A percentile compares a stretch with the other conserved stretches of the same genome.
Evolutionary conservation across 1,284 basidiomycete genomes (phyloP).

Genomic region (Paramarasmius palmivorus): DNA sequence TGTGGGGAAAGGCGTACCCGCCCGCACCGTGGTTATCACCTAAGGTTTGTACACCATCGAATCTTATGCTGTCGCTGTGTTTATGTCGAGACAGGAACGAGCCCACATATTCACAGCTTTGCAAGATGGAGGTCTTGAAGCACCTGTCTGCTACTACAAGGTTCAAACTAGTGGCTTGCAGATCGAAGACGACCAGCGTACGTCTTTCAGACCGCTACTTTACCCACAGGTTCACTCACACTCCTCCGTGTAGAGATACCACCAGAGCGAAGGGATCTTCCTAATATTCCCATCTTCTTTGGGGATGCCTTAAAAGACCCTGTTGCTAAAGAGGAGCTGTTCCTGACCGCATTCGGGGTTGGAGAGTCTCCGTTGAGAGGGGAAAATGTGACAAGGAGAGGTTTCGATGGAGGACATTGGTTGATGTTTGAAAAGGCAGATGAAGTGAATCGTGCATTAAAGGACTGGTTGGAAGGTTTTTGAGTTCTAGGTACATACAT

Average conservation of each 20-base stretch:
- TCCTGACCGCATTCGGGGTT: not conserved
- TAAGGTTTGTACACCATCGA: not conserved
- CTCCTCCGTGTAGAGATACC: not conserved
- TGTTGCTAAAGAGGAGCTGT: constrained; percentile 18
- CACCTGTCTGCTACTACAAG: constrained; percentile 26
- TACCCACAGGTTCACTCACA: not conserved
- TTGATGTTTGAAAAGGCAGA: too few relatives aligned
- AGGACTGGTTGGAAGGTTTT: too few relatives aligned
- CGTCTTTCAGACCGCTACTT: not conserved
- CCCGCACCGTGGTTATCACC: not conserved
- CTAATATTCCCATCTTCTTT: constrained; percentile 24
- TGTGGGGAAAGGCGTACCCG: not conserved
- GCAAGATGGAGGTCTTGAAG: constrained; percentile 19
- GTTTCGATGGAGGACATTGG: too few relatives aligned
- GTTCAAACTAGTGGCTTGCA: constrained; percentile 8
- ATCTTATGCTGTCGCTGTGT: not conserved
- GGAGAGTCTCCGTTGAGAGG: not conserved
- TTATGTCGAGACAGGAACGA: not conserved
- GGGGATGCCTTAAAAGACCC: constrained; percentile 23
- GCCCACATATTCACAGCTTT: constrained; percentile 17
- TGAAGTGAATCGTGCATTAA: too few relatives aligned
- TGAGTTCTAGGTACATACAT: too few relatives aligned
- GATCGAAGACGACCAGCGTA: constrained; percentile 3
- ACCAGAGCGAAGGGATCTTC: constrained; percentile 12
- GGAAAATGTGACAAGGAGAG: too few relatives aligned